These are phyloP conservation scores for Platanthera zijinensis DNA, from an alignment of 106 monocot genomes.

Conservation along the genomic window DNA sequence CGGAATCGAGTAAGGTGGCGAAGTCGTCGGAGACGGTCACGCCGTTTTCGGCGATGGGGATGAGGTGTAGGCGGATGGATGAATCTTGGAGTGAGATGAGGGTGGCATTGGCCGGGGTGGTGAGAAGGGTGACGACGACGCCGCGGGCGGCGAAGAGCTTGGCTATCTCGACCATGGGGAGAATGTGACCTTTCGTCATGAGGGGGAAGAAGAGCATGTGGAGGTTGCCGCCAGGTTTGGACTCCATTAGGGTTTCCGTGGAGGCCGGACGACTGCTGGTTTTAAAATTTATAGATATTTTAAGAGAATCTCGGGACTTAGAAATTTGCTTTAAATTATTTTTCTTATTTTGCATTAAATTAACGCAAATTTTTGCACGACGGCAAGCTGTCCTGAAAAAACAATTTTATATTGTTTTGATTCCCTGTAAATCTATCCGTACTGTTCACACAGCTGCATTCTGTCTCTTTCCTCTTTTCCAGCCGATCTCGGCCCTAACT, in stretches of 20 bases:
- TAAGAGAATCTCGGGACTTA: no score
- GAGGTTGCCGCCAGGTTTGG: background rate
- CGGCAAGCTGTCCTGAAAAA: no score
- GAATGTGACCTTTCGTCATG: slow-evolving; percentile 13
- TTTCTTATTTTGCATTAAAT: no score
- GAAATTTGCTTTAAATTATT: no score
- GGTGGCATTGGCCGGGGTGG: slow-evolving; percentile 16
- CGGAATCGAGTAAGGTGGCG: background rate
- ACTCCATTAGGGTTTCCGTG: background rate
- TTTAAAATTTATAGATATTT: no score
- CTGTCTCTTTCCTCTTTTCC: no score
- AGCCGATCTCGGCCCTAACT: no score
- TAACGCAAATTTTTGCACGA: no score
- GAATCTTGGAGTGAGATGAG: background rate
- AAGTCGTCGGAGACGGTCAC: background rate
- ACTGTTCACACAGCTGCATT: no score
- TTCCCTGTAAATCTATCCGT: no score
- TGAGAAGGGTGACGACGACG: slow-evolving; percentile 16
- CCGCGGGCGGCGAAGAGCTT: slow-evolving; percentile 19
- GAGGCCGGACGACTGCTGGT: no score
- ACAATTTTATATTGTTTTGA: no score
- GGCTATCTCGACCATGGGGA: slow-evolving; percentile 29
- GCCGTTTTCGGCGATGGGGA: slow-evolving; percentile 2
- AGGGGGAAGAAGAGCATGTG: slow-evolving; percentile 21
- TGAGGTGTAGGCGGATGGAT: background rate